Evolutionary conservation across 2,329 filamentous ascomycete species (phyloP), one percentile per base, ranked within the genome.

Genomic region (Pseudogymnoascus sp.): DNA sequence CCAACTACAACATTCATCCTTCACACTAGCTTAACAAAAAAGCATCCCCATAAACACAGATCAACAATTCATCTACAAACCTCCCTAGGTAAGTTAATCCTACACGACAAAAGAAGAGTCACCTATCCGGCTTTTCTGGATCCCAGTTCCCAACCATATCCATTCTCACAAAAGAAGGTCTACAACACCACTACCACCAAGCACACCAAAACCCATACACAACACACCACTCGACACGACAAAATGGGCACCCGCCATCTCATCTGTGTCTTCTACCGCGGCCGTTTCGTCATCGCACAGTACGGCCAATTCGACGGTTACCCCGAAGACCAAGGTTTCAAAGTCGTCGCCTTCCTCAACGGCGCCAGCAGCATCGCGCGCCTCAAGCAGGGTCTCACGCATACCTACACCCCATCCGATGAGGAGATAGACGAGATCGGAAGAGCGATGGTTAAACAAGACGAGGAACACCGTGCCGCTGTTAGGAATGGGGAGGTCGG

Each of bases 281-380:
- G 59, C n/a, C 33, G 38, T 19, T 61, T 61, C 31, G n/a, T 42
- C 3, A 16, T 73, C 33, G 68, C 68, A 14, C 71, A 74, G 53
- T 72, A 72, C 61, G 65, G 67, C 13, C 70, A 73, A 53, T 71
- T 63, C 53, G 70, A 73, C 59, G 71, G 70, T 61, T 68, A 70
- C 62, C 68, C 68, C 10, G 59, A 65, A 10, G n/a, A 1, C 1
- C 68, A 71, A 63, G 72, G 72, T 14, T 14, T 60, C 4, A 47
- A 11, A 0, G 65, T 73, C 59, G 63, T 72, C 40, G 8, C 62
- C 33, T 72, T 72, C 65, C 64, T 72, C n/a, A 14, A 33, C 3
- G 50, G 31, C 6, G 60, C 67, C 0, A 64, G 31, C 21, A 72
- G 72, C 59, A 65, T 73, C 61, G 47, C 62, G 7, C 64, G 66